These are phyloP conservation scores for Suhomyces sp. DNA, from an alignment of 805 yeast genomes.

Conservation along the genomic window DNA sequence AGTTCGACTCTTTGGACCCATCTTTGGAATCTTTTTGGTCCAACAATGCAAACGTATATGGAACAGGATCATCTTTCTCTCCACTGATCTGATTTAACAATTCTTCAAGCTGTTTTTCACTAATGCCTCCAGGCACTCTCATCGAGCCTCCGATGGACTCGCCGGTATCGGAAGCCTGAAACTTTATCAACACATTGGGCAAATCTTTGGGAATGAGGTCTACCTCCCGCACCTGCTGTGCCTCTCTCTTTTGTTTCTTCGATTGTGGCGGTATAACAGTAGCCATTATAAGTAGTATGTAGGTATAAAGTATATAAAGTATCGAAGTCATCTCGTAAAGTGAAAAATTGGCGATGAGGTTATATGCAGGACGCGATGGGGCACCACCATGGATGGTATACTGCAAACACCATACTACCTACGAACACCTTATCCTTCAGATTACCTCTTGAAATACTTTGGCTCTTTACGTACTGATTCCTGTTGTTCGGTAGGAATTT, in stretches of 20 bases:
- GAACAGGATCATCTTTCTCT: slow-evolving; percentile 76
- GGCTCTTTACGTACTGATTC: too few relatives aligned
- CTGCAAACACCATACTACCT: too few relatives aligned
- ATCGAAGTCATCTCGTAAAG: neutral
- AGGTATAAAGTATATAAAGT: neutral
- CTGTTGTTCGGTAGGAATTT: too few relatives aligned
- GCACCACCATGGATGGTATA: too few relatives aligned
- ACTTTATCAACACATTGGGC: slow-evolving; percentile 83
- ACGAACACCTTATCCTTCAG: too few relatives aligned
- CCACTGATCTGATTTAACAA: slow-evolving; percentile 76
- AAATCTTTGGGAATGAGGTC: slow-evolving; percentile 71
- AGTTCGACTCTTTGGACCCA: slow-evolving; percentile 28
- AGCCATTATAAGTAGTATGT: slow-evolving; percentile 58
- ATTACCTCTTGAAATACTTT: too few relatives aligned
- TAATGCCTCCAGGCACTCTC: slow-evolving; percentile 87
- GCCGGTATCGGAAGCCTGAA: slow-evolving; percentile 93
- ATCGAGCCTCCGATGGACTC: slow-evolving; percentile 78
- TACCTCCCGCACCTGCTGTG: slow-evolving; percentile 77
- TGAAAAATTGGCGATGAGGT: slow-evolving; percentile 3
- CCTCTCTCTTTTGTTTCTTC: slow-evolving; percentile 79
- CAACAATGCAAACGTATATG: slow-evolving; percentile 78
- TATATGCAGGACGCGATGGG: neutral
- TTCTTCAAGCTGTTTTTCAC: slow-evolving; percentile 84
- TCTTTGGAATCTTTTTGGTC: slow-evolving; percentile 18
- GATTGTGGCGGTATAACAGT: slow-evolving; percentile 92